A percentile compares a stretch with the other conserved stretches of the same genome.
Conservation (phyloP, 176 grass and related monocot genomes). For the Zoysia pacifica region DNA sequence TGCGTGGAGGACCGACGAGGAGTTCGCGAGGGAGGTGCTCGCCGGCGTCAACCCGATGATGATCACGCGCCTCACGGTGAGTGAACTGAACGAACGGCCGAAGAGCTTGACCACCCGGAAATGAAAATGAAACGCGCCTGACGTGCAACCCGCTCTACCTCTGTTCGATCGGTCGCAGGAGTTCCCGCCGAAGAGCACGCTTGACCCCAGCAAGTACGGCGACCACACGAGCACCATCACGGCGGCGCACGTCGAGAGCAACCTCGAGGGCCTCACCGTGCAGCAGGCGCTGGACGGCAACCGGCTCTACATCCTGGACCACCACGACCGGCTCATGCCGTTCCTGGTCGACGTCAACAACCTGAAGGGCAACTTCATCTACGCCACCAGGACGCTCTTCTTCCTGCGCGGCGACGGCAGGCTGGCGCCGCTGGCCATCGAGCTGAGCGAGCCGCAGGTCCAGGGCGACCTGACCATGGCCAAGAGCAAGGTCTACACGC, state of each 20-base stretch:
- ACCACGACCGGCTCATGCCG: conserved; percentile 88
- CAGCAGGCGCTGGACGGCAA: conserved; percentile 61
- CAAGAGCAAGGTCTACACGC: conserved; percentile 74
- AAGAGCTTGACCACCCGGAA: neutral
- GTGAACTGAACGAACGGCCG: neutral
- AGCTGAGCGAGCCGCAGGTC: conserved; percentile 60
- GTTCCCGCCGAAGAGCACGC: conserved; percentile 74
- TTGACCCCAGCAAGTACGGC: conserved; percentile 69
- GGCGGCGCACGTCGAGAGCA: conserved; percentile 58
- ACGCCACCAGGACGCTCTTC: conserved; percentile 79
- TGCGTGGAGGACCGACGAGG: conserved; percentile 86
- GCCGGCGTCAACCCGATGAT: conserved; percentile 85
- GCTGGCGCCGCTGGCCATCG: conserved; percentile 71
- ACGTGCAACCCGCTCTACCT: neutral
- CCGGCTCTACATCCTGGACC: conserved; percentile 78
- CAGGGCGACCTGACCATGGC: conserved; percentile 39
- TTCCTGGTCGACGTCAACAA: conserved; percentile 69
- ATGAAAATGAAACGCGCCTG: neutral
- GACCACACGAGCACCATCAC: conserved; percentile 83
- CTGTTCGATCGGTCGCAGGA: conserved; percentile 33
- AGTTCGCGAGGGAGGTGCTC: conserved; percentile 85
- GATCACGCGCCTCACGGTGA: conserved; percentile 62
- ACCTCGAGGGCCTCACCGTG: conserved; percentile 58
- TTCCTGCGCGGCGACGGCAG: conserved; percentile 59
- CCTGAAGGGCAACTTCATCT: conserved; percentile 60